Evolutionary conservation across 2,329 filamentous ascomycete species (phyloP).

Genomic region (Aspergillus sojae): DNA sequence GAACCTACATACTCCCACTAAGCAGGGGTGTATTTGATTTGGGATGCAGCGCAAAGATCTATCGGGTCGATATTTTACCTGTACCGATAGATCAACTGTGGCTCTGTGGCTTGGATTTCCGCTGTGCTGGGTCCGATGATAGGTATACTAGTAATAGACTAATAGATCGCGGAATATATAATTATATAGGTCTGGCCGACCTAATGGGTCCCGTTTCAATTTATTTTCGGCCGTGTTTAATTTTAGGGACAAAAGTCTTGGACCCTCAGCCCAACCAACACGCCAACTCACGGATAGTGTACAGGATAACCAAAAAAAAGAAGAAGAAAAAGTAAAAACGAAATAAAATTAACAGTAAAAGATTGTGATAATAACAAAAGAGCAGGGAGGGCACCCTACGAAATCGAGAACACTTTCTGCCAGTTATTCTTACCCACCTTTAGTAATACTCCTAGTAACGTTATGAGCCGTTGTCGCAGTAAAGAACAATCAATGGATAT

Average conservation of each 20-base stretch:
- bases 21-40: neutral
- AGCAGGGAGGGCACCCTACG: no score
- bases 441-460: neutral
- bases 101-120: slow-evolving; percentile 1
- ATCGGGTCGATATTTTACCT: neutral
- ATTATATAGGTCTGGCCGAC: neutral
- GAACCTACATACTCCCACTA: neutral
- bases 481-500: neutral
- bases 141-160: neutral
- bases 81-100: slow-evolving; percentile 3
- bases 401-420: no score
- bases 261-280: neutral
- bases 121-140: neutral
- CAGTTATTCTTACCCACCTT: neutral
- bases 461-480: neutral
- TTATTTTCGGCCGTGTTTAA: neutral
- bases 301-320: neutral
- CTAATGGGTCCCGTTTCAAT: neutral
- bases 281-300: neutral
- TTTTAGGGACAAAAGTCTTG: neutral
- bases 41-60: neutral
- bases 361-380: no score
- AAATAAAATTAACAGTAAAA: neutral
- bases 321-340: neutral
- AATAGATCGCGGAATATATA: neutral